A percentile compares a stretch with the other conserved stretches of the same genome.
phyloP scores from a whole-genome alignment of 108 stramenopile species.

The Cyclotella distinguenda region DNA sequence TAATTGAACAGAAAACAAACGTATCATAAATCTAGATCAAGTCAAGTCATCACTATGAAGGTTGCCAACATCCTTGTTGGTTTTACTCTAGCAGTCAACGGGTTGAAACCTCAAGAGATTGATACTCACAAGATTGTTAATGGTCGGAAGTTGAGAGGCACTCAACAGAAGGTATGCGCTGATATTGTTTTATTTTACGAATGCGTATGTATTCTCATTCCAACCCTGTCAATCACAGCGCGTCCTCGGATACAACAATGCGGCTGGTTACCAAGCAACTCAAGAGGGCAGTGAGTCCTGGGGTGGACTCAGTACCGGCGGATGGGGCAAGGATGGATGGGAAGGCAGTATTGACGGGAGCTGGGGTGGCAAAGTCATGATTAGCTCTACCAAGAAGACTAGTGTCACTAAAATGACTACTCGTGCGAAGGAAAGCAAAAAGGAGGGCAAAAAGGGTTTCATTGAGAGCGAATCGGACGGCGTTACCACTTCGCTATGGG shows the following conservation, averaged over 20 bases:
- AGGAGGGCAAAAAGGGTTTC: no score
- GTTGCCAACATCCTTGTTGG: not conserved
- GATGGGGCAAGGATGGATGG: conserved; percentile 7
- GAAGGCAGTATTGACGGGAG: not conserved
- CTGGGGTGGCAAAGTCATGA: not conserved
- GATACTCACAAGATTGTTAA: not conserved
- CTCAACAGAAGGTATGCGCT: not conserved
- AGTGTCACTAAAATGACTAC: not conserved
- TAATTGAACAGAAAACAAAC: no score
- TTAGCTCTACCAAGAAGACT: no score
- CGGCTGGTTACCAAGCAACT: not conserved
- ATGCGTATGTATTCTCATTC: not conserved
- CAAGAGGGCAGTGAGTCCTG: not conserved
- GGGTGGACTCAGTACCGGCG: conserved; percentile 8
- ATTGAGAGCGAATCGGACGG: not conserved
- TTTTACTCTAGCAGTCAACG: not conserved
- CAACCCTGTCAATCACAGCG: not conserved
- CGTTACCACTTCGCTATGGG: not conserved
- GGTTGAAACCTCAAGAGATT: not conserved
- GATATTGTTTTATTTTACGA: not conserved
- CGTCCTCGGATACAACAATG: not conserved
- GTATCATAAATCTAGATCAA: no score
- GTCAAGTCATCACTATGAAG: not conserved
- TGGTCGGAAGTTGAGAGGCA: not conserved
- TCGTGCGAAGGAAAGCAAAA: not conserved